Conservation (phyloP, 2,329 filamentous ascomycete genomes). For the Trichophyton mentagrophytes region DNA sequence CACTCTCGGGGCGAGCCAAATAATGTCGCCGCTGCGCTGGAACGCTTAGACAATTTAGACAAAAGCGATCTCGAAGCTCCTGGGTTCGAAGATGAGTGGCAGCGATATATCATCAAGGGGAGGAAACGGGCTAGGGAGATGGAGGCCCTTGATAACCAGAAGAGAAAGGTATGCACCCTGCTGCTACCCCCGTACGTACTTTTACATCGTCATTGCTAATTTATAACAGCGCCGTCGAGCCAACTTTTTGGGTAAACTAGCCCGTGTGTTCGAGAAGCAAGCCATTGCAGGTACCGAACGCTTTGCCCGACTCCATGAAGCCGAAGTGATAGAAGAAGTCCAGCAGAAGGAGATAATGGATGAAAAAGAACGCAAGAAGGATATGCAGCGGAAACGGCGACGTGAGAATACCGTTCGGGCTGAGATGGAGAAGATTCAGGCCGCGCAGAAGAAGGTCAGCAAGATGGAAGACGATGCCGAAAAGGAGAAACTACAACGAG, state of each 20-base stretch:
- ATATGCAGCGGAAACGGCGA: constrained; percentile 94
- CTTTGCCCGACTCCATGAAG: constrained; percentile 64
- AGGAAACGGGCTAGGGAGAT: constrained; percentile 59
- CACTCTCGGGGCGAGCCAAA: constrained; percentile 47
- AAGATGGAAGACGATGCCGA: constrained; percentile 72
- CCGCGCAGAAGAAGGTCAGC: constrained; percentile 63
- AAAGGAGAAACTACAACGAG: constrained; percentile 64
- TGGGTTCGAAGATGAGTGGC: constrained; percentile 39
- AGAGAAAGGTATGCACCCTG: constrained; percentile 48
- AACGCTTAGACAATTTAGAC: constrained; percentile 44
- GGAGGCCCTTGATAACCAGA: constrained; percentile 48
- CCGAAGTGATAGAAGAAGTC: constrained; percentile 71
- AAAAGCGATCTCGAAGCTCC: constrained; percentile 45
- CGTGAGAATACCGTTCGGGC: constrained; percentile 89
- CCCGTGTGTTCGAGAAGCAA: constrained; percentile 52
- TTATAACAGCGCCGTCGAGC: constrained; percentile 43
- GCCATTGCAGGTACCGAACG: constrained; percentile 59
- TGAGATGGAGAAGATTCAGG: constrained; percentile 69
- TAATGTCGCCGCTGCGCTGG: constrained; percentile 55
- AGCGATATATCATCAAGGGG: constrained; percentile 41
- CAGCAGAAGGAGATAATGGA: constrained; percentile 80
- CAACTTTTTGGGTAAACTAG: constrained; percentile 43
- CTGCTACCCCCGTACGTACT: not conserved
- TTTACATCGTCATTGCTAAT: not conserved
- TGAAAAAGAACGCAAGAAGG: constrained; percentile 98